phyloP scores from a whole-genome alignment of 1,284 basidiomycete species.

The Leccinum pachyderme region DNA sequence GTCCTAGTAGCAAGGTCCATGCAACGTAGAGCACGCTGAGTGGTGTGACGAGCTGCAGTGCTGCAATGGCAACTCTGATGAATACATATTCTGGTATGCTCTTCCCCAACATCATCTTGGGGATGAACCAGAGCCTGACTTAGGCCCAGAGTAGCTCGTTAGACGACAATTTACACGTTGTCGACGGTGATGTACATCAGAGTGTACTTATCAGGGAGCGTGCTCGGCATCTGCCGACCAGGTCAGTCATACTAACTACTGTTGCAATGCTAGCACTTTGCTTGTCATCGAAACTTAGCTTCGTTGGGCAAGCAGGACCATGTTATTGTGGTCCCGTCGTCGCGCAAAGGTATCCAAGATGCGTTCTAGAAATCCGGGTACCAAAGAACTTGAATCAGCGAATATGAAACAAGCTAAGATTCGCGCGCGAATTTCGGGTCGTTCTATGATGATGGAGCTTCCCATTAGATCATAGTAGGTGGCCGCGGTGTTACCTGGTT shows the following conservation, averaged over 20 bases:
- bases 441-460: neutral
- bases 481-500: neutral
- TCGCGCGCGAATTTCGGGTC: neutral
- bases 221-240: neutral
- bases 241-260: too few relatives aligned
- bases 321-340: neutral
- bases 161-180: neutral
- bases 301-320: too few relatives aligned
- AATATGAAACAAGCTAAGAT: neutral
- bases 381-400: neutral
- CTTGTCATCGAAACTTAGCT: neutral
- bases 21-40: conserved; percentile 41
- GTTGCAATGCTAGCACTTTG: neutral
- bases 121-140: neutral
- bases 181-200: neutral
- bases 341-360: neutral
- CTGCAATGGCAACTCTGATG: conserved; percentile 47
- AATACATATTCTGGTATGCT: conserved; percentile 52
- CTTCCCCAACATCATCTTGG: conserved; percentile 42
- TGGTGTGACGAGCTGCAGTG: conserved; percentile 49
- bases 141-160: neutral
- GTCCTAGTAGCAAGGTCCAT: conserved; percentile 8
- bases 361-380: neutral
- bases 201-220: neutral
- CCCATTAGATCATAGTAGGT: neutral